Conservation (phyloP, 2,329 filamentous ascomycete species). For the Colletotrichum horii region DNA sequence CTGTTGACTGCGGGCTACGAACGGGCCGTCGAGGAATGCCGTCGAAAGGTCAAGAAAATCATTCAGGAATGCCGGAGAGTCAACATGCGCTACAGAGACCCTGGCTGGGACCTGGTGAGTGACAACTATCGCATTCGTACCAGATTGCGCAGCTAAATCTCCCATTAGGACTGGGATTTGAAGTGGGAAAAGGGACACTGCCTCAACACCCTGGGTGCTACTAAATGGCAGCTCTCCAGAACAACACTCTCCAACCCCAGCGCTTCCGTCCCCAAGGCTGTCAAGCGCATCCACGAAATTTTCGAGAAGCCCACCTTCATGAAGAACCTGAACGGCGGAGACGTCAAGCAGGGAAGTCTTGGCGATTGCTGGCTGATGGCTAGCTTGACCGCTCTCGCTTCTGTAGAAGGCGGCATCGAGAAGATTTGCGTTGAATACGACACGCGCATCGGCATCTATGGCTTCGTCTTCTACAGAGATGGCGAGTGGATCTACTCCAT, state of each 20-base stretch:
- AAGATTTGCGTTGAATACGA: conserved; percentile 79
- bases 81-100: conserved; percentile 81
- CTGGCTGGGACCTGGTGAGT: conserved; percentile 63
- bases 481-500: conserved; percentile 93
- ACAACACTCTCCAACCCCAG: conserved; percentile 50
- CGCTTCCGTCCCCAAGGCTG: conserved; percentile 69
- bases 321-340: conserved; percentile 68
- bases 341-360: conserved; percentile 78
- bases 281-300: conserved; percentile 77
- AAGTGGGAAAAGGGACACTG: conserved; percentile 66
- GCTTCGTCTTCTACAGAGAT: conserved; percentile 87
- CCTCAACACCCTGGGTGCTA: conserved; percentile 57
- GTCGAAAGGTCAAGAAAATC: conserved; percentile 65
- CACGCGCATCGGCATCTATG: conserved; percentile 79
- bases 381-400: conserved; percentile 76
- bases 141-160: not conserved
- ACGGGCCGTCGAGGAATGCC: conserved; percentile 68
- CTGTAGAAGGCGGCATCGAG: conserved; percentile 73
- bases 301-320: conserved; percentile 77
- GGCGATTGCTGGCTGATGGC: conserved; percentile 89
- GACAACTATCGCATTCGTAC: not conserved
- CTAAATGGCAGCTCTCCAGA: conserved; percentile 56
- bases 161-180: conserved; percentile 66
- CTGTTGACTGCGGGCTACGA: conserved; percentile 66
- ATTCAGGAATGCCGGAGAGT: conserved; percentile 71